A percentile compares a stretch with the other conserved stretches of the same genome.
Evolutionary conservation across 306 rosid species (phyloP).

Genomic region (Morella rubra): DNA sequence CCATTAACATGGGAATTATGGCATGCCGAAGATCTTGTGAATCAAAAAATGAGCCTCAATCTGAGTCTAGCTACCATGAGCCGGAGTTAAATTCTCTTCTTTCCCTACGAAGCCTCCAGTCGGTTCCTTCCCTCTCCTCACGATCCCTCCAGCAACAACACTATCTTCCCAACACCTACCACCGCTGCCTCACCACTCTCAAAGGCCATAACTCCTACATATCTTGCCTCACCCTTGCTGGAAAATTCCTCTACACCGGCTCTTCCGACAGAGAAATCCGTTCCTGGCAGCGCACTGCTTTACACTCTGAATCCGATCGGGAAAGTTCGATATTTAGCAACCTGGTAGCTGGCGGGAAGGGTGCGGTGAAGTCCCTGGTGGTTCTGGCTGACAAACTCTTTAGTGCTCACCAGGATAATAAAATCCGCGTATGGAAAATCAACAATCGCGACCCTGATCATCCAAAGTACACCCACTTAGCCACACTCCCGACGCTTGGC

Average conservation of each 20-base stretch:
- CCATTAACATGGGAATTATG: slow-evolving; percentile 50
- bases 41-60: slow-evolving; percentile 18
- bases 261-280: slow-evolving; percentile 73
- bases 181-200: slow-evolving; percentile 57
- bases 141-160: slow-evolving; percentile 19
- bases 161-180: slow-evolving; percentile 21
- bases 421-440: slow-evolving; percentile 85
- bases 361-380: slow-evolving; percentile 74
- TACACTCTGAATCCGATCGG: slow-evolving; percentile 16
- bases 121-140: slow-evolving; percentile 55
- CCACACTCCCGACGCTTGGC: slow-evolving; percentile 74
- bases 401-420: slow-evolving; percentile 87
- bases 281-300: slow-evolving; percentile 44
- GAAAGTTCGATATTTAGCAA: slow-evolving; percentile 17
- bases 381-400: slow-evolving; percentile 62
- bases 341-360: slow-evolving; percentile 57
- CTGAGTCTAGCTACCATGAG: slow-evolving; percentile 26
- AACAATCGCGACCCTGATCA: slow-evolving; percentile 13
- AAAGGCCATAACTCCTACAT: slow-evolving; percentile 53
- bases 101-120: slow-evolving; percentile 52
- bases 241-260: slow-evolving; percentile 63
- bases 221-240: slow-evolving; percentile 61
- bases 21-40: slow-evolving; percentile 40
- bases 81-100: slow-evolving; percentile 25
- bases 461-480: slow-evolving; percentile 53